A percentile compares a stretch with the other conserved stretches of the same genome.
Conservation (phyloP, 2,329 filamentous ascomycete genomes). For the Clarireedia hainanense region DNA sequence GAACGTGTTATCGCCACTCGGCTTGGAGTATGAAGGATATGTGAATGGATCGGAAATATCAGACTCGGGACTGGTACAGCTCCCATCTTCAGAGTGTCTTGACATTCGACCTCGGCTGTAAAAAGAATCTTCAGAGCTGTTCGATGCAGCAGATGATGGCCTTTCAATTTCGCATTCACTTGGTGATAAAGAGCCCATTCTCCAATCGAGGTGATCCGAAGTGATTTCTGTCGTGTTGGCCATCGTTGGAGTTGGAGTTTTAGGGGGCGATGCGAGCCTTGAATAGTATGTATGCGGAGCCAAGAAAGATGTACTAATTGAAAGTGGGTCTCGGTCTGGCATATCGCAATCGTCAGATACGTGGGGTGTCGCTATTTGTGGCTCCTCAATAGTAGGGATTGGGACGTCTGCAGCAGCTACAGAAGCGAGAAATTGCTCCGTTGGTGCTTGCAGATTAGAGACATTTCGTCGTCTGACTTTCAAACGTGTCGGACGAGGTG, state of each 20-base stretch:
- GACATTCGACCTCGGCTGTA: conserved; percentile 51
- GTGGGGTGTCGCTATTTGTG: conserved; percentile 30
- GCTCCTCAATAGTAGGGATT: conserved; percentile 56
- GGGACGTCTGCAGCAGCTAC: conserved; percentile 58
- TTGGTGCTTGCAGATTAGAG: conserved; percentile 41
- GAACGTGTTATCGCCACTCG: conserved; percentile 16
- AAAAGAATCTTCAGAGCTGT: conserved; percentile 42
- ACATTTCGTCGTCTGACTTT: conserved; percentile 26
- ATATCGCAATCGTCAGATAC: conserved; percentile 21
- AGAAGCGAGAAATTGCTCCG: conserved; percentile 58
- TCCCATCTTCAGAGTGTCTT: conserved; percentile 46
- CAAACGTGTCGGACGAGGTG: conserved; percentile 24
- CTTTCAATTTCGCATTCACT: conserved; percentile 19
- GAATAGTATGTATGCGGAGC: conserved; percentile 16
- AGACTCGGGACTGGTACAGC: conserved; percentile 44
- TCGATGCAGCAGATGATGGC: conserved; percentile 24
- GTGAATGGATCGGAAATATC: conserved; percentile 32
- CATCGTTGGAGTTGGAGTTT: conserved; percentile 44
- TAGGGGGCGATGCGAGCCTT: conserved; percentile 40
- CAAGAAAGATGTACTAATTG: conserved; percentile 15
- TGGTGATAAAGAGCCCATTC: conserved; percentile 17
- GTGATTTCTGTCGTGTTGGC: conserved; percentile 12
- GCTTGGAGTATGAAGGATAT: conserved; percentile 21
- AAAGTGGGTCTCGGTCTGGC: conserved; percentile 16
- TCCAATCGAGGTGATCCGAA: conserved; percentile 25